Conservation (phyloP, 129 eudicot species). For the Flaveria brownii region DNA sequence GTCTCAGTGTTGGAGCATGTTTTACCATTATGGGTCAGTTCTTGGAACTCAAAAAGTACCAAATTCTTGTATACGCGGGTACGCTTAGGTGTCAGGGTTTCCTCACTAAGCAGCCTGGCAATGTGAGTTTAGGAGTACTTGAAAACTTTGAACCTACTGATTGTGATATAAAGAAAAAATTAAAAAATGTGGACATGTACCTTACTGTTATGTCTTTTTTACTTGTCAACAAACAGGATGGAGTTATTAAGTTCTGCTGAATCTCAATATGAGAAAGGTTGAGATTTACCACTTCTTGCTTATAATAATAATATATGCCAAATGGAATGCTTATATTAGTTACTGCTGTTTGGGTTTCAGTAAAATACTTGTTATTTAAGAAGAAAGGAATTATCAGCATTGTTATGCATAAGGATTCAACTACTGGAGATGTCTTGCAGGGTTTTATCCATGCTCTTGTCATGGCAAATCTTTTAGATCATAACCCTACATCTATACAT, state of each 20-base stretch:
- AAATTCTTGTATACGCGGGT: slow-evolving; percentile 48
- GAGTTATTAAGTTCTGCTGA: slow-evolving; percentile 58
- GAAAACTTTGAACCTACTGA: slow-evolving; percentile 17
- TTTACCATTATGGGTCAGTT: slow-evolving; percentile 79
- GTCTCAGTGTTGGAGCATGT: slow-evolving; percentile 81
- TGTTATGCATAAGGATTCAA: slow-evolving; percentile 77
- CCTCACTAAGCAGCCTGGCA: slow-evolving; percentile 55
- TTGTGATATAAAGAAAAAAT: background rate
- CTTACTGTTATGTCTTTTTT: slow-evolving; percentile 1
- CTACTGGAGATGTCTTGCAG: slow-evolving; percentile 62
- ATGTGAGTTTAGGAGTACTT: slow-evolving; percentile 56
- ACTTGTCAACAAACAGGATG: slow-evolving; percentile 49
- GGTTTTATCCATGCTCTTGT: slow-evolving; percentile 90
- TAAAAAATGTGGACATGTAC: background rate
- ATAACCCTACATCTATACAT: slow-evolving; percentile 44
- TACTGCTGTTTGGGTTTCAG: slow-evolving; percentile 41
- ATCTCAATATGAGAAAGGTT: slow-evolving; percentile 75
- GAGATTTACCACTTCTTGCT: slow-evolving; percentile 12
- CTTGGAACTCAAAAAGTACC: slow-evolving; percentile 51
- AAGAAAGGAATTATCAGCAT: slow-evolving; percentile 55
- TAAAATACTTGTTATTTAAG: slow-evolving; percentile 63
- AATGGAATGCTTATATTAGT: slow-evolving; percentile 26
- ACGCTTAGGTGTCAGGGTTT: slow-evolving; percentile 68
- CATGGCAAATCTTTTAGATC: slow-evolving; percentile 55
- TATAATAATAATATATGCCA: background rate